phyloP scores from a whole-genome alignment of 75 land plant genomes.

The Sequoiadendron giganteum region DNA sequence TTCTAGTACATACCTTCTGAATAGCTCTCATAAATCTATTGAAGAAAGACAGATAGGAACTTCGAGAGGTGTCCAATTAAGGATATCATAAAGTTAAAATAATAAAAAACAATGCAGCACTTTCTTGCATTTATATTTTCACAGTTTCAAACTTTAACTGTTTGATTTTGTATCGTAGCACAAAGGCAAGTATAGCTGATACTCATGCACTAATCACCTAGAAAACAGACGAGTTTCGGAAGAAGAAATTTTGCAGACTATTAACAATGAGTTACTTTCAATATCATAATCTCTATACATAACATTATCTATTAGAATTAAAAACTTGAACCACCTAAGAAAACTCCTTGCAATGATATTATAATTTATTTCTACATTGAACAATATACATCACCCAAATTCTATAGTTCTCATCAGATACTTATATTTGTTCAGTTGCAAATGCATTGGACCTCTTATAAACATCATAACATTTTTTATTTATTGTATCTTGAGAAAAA shows the following conservation, averaged over 20 bases:
- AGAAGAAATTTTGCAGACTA: not conserved
- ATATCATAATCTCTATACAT: not conserved
- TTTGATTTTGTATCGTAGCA: not conserved
- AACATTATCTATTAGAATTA: not conserved
- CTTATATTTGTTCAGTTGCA: too few relatives aligned
- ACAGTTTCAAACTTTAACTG: not conserved
- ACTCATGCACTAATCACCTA: not conserved
- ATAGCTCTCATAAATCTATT: too few relatives aligned
- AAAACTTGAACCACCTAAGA: too few relatives aligned
- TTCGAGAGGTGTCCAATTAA: too few relatives aligned
- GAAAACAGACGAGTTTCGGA: too few relatives aligned
- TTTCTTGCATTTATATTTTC: not conserved
- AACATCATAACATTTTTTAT: too few relatives aligned
- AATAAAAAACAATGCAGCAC: too few relatives aligned
- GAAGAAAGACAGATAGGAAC: too few relatives aligned
- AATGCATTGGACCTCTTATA: too few relatives aligned
- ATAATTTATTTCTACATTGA: not conserved
- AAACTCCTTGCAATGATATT: not conserved
- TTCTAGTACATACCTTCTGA: too few relatives aligned
- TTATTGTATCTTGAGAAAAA: too few relatives aligned
- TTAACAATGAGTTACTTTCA: not conserved
- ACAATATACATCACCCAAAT: not conserved
- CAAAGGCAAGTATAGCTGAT: not conserved
- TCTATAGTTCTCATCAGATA: too few relatives aligned
- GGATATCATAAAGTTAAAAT: not conserved